These are phyloP conservation scores for Pascua sp. DNA, from an alignment of 1,284 basidiomycete species.

Conservation along the genomic window DNA sequence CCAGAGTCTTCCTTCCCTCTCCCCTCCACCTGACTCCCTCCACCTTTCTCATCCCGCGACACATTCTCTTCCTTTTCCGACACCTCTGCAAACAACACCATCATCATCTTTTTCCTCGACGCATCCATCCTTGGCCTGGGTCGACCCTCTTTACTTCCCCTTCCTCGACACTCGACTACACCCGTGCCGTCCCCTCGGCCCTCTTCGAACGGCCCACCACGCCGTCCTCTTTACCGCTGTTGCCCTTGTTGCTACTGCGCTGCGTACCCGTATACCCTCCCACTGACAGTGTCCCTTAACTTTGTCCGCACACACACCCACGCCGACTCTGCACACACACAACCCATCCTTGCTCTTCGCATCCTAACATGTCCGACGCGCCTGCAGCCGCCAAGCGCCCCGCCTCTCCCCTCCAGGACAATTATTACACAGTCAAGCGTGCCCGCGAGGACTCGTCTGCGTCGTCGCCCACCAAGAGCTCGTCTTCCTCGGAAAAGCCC, in stretches of 20 bases:
- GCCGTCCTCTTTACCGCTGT: constrained; percentile 1
- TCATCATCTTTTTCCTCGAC: neutral
- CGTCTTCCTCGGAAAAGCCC: constrained; percentile 9
- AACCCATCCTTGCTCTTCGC: neutral
- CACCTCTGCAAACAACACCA: neutral
- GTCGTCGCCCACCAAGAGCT: constrained; percentile 10
- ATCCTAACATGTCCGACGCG: constrained; percentile 21
- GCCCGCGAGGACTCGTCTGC: constrained; percentile 24
- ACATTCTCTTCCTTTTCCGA: neutral
- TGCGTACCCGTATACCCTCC: neutral
- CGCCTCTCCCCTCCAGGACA: constrained; percentile 30
- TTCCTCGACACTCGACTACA: neutral
- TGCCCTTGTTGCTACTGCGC: neutral
- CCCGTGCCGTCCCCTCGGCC: neutral
- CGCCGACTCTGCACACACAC: neutral
- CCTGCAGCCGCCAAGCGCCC: constrained; percentile 33
- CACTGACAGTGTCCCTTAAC: constrained; percentile 6
- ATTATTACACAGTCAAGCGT: constrained; percentile 24
- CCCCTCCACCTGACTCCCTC: constrained; percentile 18
- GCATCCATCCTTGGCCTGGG: neutral
- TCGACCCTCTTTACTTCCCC: neutral
- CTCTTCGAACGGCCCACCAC: neutral
- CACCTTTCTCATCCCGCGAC: neutral
- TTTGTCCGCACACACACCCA: neutral
- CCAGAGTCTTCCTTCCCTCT: neutral